Evolutionary conservation across 495 filamentous ascomycete genomes (phyloP).

Genomic region (Talaromyces nanjingensis): DNA sequence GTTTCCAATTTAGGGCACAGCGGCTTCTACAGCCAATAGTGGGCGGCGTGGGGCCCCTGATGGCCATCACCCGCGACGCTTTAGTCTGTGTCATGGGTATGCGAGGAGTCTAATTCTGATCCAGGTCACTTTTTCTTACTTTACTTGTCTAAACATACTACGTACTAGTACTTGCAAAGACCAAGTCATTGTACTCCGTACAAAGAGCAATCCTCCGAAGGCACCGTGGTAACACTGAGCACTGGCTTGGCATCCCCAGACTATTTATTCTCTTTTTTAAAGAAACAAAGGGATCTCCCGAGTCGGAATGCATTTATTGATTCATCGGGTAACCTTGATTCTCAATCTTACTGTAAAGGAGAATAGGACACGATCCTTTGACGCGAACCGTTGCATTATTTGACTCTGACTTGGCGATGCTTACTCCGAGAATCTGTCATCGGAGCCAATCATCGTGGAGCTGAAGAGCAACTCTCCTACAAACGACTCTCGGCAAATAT

Average conservation of each 20-base stretch:
- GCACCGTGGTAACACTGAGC: not conserved
- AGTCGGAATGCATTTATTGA: constrained; percentile 1
- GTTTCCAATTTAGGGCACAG: constrained; percentile 10
- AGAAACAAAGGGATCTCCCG: not conserved
- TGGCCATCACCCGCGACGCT: constrained; percentile 5
- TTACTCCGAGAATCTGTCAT: not conserved
- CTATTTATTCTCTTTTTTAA: not conserved
- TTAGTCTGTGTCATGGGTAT: constrained; percentile 4
- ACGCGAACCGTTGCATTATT: not conserved
- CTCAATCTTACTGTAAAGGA: not conserved
- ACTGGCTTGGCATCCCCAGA: constrained; percentile 5
- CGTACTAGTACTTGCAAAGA: not conserved
- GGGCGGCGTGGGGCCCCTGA: not conserved
- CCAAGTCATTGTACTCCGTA: not conserved
- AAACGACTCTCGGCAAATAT: not conserved
- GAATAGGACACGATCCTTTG: not conserved
- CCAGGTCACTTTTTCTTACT: not conserved
- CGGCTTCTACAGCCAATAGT: constrained; percentile 6
- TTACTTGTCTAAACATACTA: not conserved
- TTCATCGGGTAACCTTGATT: not conserved
- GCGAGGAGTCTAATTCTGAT: constrained; percentile 2
- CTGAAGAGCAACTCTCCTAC: not conserved
- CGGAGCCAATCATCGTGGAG: not conserved
- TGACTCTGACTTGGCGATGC: not conserved
- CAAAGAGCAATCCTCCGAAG: not conserved